These are phyloP conservation scores for Backusella macrospora DNA, from an alignment of 192 early-diverging fungal genomes.

Conservation along the genomic window DNA sequence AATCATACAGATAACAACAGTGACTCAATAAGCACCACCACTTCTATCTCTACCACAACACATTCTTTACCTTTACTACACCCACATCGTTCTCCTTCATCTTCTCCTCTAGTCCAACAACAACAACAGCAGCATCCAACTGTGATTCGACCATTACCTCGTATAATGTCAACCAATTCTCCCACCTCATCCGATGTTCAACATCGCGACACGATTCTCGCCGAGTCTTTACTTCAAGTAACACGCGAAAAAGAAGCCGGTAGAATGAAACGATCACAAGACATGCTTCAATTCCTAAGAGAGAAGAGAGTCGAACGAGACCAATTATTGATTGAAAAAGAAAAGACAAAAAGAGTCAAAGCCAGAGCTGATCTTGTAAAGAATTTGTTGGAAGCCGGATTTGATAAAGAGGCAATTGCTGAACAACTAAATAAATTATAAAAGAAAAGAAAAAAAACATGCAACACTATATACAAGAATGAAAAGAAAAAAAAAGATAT, in stretches of 20 bases:
- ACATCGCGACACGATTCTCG: conserved; percentile 19
- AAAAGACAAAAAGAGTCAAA: conserved; percentile 31
- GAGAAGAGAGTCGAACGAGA: conserved; percentile 35
- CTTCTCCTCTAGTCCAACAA: no score
- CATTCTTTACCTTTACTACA: neutral
- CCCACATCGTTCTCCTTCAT: neutral
- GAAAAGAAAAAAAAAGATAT: neutral
- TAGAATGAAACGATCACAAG: conserved; percentile 38
- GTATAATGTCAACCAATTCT: conserved; percentile 8
- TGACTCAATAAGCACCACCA: neutral
- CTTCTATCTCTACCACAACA: neutral
- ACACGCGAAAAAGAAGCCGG: conserved; percentile 39
- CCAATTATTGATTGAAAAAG: conserved; percentile 33
- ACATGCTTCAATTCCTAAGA: conserved; percentile 35
- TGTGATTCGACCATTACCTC: conserved; percentile 27
- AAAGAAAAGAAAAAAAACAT: neutral
- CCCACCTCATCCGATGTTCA: neutral
- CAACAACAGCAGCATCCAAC: neutral
- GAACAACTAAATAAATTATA: conserved; percentile 28
- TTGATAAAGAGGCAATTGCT: conserved; percentile 32
- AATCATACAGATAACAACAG: neutral
- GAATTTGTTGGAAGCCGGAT: conserved; percentile 34
- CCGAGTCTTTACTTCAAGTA: conserved; percentile 33
- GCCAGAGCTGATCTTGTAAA: conserved; percentile 39
- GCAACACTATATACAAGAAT: neutral